Evolutionary conservation across 192 early-diverging fungal species (phyloP).

Genomic region (Backusella australiensis): DNA sequence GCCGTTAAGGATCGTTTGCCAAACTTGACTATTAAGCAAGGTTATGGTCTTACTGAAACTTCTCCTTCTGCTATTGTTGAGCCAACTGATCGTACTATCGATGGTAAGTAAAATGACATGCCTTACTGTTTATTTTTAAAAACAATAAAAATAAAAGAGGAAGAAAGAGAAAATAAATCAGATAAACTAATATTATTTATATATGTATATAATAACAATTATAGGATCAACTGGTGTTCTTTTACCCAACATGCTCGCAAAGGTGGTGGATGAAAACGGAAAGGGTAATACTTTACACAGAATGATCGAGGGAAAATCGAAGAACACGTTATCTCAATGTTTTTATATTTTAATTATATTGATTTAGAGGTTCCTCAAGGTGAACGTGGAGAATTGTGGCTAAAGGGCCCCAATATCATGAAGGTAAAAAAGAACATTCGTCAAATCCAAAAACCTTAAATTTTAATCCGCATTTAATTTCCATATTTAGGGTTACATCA

Average conservation of each 20-base stretch:
- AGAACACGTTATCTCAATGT: not conserved
- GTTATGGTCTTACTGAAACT: constrained; percentile 75
- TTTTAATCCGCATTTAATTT: not conserved
- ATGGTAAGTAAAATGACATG: constrained; percentile 29
- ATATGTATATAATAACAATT: not conserved
- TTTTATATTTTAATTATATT: not conserved
- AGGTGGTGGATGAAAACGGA: constrained; percentile 72
- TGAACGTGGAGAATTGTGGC: constrained; percentile 78
- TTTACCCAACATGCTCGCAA: constrained; percentile 69
- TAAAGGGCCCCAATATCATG: constrained; percentile 79
- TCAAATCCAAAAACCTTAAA: not conserved
- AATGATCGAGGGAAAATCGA: not conserved
- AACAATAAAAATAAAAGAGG: not conserved
- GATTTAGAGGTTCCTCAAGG: constrained; percentile 45
- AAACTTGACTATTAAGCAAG: constrained; percentile 48
- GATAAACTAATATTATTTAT: not conserved
- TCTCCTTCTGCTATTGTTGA: constrained; percentile 48
- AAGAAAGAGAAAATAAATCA: not conserved
- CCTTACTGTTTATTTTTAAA: not conserved
- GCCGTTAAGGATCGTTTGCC: constrained; percentile 35
- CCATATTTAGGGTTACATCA: constrained; percentile 62
- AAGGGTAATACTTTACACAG: constrained; percentile 31
- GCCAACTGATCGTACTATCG: constrained; percentile 25
- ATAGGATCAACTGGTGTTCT: constrained; percentile 67
- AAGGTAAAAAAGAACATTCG: constrained; percentile 29